These are phyloP conservation scores for Stipa capillata DNA, from an alignment of 176 grass and related monocot genomes.

Conservation along the genomic window DNA sequence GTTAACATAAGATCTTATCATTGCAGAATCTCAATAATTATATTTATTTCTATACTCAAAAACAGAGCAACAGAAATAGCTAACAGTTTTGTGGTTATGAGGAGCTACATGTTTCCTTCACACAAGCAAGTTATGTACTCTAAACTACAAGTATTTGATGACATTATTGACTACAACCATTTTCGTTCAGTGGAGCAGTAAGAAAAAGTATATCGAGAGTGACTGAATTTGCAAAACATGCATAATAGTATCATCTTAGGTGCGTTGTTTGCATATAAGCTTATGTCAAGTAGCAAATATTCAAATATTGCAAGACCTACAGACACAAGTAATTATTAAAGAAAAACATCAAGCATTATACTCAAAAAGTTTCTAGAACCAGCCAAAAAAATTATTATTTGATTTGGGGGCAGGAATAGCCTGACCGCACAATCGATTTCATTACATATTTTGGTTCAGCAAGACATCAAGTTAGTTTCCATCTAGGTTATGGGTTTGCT, in stretches of 20 bases:
- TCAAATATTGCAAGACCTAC: not conserved
- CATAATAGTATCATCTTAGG: not conserved
- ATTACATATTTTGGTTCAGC: no score
- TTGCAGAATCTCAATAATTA: not conserved
- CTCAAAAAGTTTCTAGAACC: not conserved
- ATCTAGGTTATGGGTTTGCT: not conserved
- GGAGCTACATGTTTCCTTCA: not conserved
- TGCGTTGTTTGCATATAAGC: not conserved
- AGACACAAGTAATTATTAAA: not conserved
- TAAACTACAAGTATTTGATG: not conserved
- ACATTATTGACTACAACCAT: not conserved
- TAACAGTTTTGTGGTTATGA: not conserved
- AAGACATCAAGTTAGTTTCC: not conserved
- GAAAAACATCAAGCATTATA: not conserved
- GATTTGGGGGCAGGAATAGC: not conserved
- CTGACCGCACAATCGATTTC: not conserved
- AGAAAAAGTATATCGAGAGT: not conserved
- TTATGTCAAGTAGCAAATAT: not conserved
- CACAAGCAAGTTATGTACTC: not conserved
- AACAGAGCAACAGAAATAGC: not conserved
- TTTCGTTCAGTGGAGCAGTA: not conserved
- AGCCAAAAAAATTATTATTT: not conserved
- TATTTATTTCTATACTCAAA: not conserved
- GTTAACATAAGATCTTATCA: not conserved
- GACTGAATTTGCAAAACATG: slow-evolving; percentile 16